Percentiles rank a stretch among this genome's conserved stretches.
Evolutionary conservation across 2,329 filamentous ascomycete species (phyloP).

Genomic region (Trichoderma sp.): DNA sequence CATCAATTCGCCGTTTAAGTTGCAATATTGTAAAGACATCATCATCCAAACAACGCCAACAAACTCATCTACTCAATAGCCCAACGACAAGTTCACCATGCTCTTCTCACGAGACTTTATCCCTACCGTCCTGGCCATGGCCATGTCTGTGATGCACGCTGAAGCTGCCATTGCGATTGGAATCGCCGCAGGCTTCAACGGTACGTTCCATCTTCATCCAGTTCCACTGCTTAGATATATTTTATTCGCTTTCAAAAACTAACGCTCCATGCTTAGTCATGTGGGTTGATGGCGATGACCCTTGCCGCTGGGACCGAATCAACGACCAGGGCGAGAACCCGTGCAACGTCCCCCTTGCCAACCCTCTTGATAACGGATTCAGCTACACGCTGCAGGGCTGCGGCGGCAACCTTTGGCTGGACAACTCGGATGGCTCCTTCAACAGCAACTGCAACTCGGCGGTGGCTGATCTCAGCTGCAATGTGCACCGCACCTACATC

Average conservation of each 20-base stretch:
- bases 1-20: neutral
- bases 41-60: neutral
- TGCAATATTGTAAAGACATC: neutral
- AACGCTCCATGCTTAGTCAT: conserved; percentile 2
- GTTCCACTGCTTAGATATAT: no score
- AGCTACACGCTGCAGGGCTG: conserved; percentile 10
- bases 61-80: neutral
- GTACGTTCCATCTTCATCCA: neutral
- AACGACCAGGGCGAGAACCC: neutral
- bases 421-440: conserved; percentile 12
- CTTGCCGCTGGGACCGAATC: neutral
- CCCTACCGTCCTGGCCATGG: conserved; percentile 2
- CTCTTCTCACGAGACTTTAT: neutral
- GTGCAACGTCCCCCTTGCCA: neutral
- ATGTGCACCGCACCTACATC: neutral
- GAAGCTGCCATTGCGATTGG: neutral
- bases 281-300: conserved; percentile 1
- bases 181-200: neutral
- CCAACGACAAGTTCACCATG: neutral
- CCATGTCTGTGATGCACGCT: neutral
- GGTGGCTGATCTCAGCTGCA: neutral
- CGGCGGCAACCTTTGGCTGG: neutral
- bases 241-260: neutral
- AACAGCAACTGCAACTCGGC: conserved; percentile 8
- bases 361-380: neutral